Base-by-base conservation (phyloP, 139 green algal genomes). In the Mychonastes homosphaera region DNA sequence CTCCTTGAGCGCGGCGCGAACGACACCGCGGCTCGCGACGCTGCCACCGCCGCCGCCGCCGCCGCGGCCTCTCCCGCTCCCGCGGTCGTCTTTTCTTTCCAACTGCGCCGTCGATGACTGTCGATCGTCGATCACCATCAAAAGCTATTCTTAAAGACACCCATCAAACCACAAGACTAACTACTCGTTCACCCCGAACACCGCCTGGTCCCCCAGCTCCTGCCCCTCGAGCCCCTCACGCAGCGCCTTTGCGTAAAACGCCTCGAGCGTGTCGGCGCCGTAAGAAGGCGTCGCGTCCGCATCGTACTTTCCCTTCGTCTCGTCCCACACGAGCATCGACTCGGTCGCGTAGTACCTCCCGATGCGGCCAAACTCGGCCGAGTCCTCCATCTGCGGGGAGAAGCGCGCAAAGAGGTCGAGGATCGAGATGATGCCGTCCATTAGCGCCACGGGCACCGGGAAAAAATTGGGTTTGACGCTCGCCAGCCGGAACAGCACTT, bases 341-440 rank as follows among this genome's bases (percentile, higher is more conserved):
- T 99, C 92, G 26, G 87, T 81, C 2, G 92, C 92, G 66, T 99
- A 99, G 77, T 98, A 99, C 55, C 80, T 82, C 12, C 92, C 92
- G 56, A 99, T 99, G 26, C 77, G 76, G 16, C 78, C 90, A 84
- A 97, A 98, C 19, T 95, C 80, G 30, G 80, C 80, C 32, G 70
- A 59, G 47, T 87, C 80, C 77, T 88, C 79, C 27, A 95, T 58
- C 6, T 72, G 65, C 0, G 90, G 83, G 72, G 98, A 95, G 19
- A 89, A 45, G 40, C 79, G 76, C 5, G 84, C 78, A 8, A 99
- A 67, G 33, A 81, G 56, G 64, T 95, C 87, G 38, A 98, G 72
- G 29, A 88, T 61, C 50, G 75, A 65, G 50, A 99, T 99, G 75
- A 96, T 85, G 52, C 78, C 87, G 73, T 98, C 92, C 88, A 99